Evolutionary conservation across 148 eudicot genomes (phyloP), one percentile per base, ranked within the genome.

Genomic region (Drosera capensis): DNA sequence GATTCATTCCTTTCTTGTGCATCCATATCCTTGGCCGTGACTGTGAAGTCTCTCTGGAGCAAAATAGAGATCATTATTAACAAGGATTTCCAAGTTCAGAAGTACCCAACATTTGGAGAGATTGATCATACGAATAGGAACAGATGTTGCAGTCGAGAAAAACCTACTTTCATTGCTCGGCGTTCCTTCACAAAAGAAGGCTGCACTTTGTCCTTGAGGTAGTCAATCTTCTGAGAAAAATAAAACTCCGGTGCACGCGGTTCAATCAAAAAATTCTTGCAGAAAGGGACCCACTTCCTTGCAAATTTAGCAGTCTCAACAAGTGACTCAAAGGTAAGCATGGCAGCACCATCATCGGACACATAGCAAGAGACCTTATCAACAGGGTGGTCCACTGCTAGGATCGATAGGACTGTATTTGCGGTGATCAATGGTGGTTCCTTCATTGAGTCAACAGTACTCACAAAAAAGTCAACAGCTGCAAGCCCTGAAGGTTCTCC

Each of bases 121-220:
- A n/a, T n/a, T n/a, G n/a, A n/a, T n/a, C n/a, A n/a, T n/a, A n/a
- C n/a, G n/a, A n/a, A n/a, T n/a, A n/a, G n/a, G n/a, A n/a, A n/a
- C n/a, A n/a, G n/a, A n/a, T n/a, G n/a, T n/a, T n/a, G n/a, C n/a
- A n/a, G n/a, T n/a, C n/a, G n/a, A n/a, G 19, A 1, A n/a, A 24
- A 31, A 38, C 67, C 45, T 67, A 92, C 99, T 51, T 92, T 92
- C 95, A 92, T 92, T 13, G 94, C 82, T 55, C 99, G 71, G 22
- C 99, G 80, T 65, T 92, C 99, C 75, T 92, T 92, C 42, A 92
- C 99, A 58, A 92, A 92, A 36, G 99, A 92, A 35, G 99, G 95
- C 53, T 81, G 99, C 20, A 92, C 77, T 71, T 92, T 92, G 63
- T 92, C 99, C 58, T 74, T 92, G 60, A 92, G 78, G 74, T 92